Conservation (phyloP, 768 basidiomycete genomes). For the Exsudoporus frostii region DNA sequence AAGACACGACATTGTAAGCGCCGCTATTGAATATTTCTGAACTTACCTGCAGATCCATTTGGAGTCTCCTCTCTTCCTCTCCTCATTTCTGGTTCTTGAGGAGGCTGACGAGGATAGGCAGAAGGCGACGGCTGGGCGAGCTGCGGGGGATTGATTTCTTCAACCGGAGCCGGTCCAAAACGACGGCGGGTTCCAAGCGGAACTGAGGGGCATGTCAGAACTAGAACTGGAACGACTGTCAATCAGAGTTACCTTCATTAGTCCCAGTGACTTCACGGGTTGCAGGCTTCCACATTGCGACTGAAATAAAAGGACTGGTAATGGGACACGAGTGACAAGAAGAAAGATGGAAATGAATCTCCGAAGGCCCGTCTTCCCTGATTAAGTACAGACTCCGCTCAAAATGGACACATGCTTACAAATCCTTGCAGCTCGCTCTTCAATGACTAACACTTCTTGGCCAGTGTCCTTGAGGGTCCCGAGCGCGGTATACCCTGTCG, state of each 20-base stretch:
- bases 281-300: conserved; percentile 82
- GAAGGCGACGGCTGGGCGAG: conserved; percentile 86
- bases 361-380: conserved; percentile 22
- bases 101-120: conserved; percentile 68
- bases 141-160: conserved; percentile 79
- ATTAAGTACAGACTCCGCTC: conserved; percentile 34
- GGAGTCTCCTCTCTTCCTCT: conserved; percentile 70
- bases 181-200: conserved; percentile 87
- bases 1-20: conserved; percentile 38
- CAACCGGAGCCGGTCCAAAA: conserved; percentile 84
- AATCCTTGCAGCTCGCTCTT: conserved; percentile 7
- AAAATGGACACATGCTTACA: conserved; percentile 29
- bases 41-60: conserved; percentile 76
- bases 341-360: conserved; percentile 33
- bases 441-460: conserved; percentile 8
- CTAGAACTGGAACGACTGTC: background rate
- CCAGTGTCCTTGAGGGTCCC: background rate
- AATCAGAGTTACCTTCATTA: conserved; percentile 73
- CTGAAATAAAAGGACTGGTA: conserved; percentile 33
- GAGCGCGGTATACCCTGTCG: background rate
- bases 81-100: conserved; percentile 56
- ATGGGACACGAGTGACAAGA: conserved; percentile 12
- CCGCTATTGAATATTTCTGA: conserved; percentile 32
- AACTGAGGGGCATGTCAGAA: conserved; percentile 39
- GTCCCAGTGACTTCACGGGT: conserved; percentile 89